A percentile compares a stretch with the other conserved stretches of the same genome.
phyloP scores from a whole-genome alignment of 2,329 filamentous ascomycete genomes.

The Aspergillus brunneoviolaceus region DNA sequence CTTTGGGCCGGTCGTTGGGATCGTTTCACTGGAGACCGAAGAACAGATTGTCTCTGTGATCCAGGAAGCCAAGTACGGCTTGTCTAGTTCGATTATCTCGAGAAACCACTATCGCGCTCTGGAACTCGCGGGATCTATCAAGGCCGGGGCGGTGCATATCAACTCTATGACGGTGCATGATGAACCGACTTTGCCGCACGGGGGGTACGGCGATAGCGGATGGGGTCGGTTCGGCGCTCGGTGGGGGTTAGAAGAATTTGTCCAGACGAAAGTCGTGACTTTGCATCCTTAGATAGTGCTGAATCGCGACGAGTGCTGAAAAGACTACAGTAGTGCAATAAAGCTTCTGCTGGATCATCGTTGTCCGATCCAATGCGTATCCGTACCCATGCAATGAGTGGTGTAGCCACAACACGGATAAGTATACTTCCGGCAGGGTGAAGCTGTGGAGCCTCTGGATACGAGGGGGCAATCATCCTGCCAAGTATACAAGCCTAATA shows the following conservation, averaged over 20 bases:
- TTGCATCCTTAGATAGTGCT: constrained; percentile 1
- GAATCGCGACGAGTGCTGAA: not conserved
- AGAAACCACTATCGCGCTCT: constrained; percentile 1
- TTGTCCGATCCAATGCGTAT: no score
- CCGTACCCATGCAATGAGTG: no score
- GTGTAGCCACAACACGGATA: not conserved
- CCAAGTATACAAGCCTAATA: not conserved
- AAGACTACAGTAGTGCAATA: no score
- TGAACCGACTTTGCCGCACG: constrained; percentile 60
- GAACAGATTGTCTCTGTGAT: not conserved
- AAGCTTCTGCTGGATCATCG: no score
- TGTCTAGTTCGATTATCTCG: not conserved
- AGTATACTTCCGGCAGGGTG: not conserved
- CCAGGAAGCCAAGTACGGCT: constrained; percentile 2
- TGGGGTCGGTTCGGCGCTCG: constrained; percentile 57
- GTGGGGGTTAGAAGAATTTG: constrained; percentile 56
- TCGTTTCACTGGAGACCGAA: constrained; percentile 25
- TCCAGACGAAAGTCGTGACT: constrained; percentile 56
- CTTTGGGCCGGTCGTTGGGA: constrained; percentile 28
- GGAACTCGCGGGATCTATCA: constrained; percentile 3
- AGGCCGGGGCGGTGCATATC: constrained; percentile 54
- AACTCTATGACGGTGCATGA: constrained; percentile 65
- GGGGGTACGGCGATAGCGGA: constrained; percentile 60
- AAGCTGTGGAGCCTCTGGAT: not conserved
- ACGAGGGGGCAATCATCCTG: not conserved